Evolutionary conservation across 1,284 basidiomycete species (phyloP).

Genomic region (Coniferiporia weirii): DNA sequence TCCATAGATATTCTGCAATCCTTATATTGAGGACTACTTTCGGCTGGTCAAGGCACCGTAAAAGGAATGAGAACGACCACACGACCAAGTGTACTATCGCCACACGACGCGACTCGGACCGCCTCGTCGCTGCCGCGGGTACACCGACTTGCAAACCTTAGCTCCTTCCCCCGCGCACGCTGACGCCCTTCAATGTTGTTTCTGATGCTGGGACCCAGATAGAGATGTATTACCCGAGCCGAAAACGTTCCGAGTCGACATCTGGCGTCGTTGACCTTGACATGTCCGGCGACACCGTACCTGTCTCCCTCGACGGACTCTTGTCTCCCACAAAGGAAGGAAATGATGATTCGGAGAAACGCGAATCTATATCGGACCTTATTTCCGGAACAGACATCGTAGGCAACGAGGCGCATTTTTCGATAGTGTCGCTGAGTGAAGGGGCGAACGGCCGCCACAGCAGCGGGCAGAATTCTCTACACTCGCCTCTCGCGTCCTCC

Average conservation of each 20-base stretch:
- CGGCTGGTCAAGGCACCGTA: too few relatives aligned
- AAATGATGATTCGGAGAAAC: background rate
- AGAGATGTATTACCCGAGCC: constrained; percentile 1
- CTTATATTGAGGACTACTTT: too few relatives aligned
- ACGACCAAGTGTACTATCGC: too few relatives aligned
- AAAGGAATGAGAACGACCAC: too few relatives aligned
- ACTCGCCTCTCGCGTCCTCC: constrained; percentile 1
- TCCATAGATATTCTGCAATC: too few relatives aligned
- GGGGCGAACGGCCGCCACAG: background rate
- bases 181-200: background rate
- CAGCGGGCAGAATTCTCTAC: background rate
- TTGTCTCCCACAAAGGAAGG: constrained; percentile 7
- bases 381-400: constrained; percentile 21
- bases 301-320: constrained; percentile 8
- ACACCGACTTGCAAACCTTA: too few relatives aligned
- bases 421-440: constrained; percentile 45
- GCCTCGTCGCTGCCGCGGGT: too few relatives aligned
- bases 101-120: too few relatives aligned
- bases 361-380: constrained; percentile 14
- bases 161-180: background rate
- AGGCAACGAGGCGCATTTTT: constrained; percentile 54
- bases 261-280: constrained; percentile 18
- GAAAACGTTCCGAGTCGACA: constrained; percentile 17
- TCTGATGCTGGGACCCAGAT: background rate
- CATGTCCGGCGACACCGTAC: constrained; percentile 4